Conservation (phyloP, 345 rosid genomes). For the Euphorbia lathyris region DNA sequence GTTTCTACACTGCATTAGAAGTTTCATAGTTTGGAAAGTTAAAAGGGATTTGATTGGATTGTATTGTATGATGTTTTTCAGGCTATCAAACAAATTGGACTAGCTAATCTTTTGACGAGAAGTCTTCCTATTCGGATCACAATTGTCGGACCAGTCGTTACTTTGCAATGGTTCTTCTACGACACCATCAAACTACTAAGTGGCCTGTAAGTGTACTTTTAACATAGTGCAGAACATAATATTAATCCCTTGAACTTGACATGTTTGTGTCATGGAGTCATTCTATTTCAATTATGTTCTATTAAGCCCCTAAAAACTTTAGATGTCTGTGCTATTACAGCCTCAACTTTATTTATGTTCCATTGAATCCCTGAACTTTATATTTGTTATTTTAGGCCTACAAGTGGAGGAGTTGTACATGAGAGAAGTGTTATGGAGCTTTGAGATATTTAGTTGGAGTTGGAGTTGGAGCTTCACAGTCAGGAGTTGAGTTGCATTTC, state of each 20-base stretch:
- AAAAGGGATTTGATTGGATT: conserved; percentile 2
- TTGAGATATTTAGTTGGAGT: not conserved
- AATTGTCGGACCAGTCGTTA: conserved; percentile 56
- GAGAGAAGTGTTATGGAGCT: not conserved
- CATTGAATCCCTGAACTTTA: not conserved
- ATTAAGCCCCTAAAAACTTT: too few relatives aligned
- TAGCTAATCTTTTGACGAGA: conserved; percentile 50
- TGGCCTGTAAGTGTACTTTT: conserved; percentile 53
- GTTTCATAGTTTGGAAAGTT: not conserved
- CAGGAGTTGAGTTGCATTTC: not conserved
- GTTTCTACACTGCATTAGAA: not conserved
- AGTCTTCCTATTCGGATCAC: conserved; percentile 63
- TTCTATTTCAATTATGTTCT: too few relatives aligned
- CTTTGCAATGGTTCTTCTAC: conserved; percentile 61
- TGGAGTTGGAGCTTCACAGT: not conserved
- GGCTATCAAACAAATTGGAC: conserved; percentile 60
- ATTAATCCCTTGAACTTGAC: not conserved
- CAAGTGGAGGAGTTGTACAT: conserved; percentile 1
- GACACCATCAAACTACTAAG: conserved; percentile 53
- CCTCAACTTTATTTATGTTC: not conserved
- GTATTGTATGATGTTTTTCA: conserved; percentile 20
- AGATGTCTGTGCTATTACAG: too few relatives aligned
- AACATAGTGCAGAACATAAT: not conserved
- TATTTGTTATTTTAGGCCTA: not conserved
- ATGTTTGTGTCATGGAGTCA: too few relatives aligned